Evolutionary conservation across 306 rosid species (phyloP), one percentile per base, ranked within the genome.

Genomic region (Castanospermum australe): DNA sequence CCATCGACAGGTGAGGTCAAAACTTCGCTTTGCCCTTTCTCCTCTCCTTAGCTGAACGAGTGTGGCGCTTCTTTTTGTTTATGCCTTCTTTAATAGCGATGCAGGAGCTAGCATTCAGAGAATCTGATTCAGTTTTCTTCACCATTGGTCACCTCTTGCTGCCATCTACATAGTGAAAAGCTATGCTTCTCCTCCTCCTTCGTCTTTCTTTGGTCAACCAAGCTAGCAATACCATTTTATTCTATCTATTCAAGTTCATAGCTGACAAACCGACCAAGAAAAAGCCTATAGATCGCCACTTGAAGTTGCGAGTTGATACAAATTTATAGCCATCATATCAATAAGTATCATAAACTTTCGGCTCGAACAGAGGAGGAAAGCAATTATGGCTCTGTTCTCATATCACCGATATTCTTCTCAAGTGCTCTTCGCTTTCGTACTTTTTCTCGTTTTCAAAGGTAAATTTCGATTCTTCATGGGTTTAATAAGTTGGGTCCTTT

Each of bases 381-480:
- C 44, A 14, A 22, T 0, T 2, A 92, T 89, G 96, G 76, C 52
- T 35, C 62, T 69, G 52, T 67, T 74, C 50, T 45, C 79, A 1
- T 15, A 33, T 32, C 63, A 47, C 77, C 62, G 10, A 35, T 81
- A 71, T 56, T 47, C 69, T 75, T 38, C 11, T 67, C 50, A 73
- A 11, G 4, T 62, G 30, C 4, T 88, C 39, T 60, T 80, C 2
- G 8, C 59, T 24, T 70, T 92, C 59, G 0, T 81, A 44, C 47
- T 85, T 36, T 50, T 89, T 13, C 54, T 89, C 63, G 2, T 80
- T 71, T 76, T 67, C 71, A 24, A 73, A 71, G 86, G 86, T 80
- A 72, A 71, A 70, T 36, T 18, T 30, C 14, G 9, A 3, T 10
- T 44, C 50, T 72, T 35, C n/a, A 1, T 2, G 2, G 11, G 7